These are phyloP conservation scores for Herpetomonas muscarum DNA, from an alignment of 208 protist genomes.

Conservation along the genomic window DNA sequence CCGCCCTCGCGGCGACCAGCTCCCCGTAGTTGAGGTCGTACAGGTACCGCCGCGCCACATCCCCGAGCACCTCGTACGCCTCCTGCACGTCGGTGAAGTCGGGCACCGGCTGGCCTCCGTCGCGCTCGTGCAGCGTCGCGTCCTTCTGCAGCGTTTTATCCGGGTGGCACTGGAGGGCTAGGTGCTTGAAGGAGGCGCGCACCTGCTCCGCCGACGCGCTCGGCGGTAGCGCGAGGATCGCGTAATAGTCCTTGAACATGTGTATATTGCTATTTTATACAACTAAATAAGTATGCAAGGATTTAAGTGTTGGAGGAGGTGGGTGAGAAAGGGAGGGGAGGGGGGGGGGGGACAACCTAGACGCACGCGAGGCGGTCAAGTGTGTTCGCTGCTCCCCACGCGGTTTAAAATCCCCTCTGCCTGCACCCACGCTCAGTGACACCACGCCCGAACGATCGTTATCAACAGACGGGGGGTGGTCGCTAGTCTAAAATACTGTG, in stretches of 20 bases:
- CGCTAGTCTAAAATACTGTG: too few relatives aligned
- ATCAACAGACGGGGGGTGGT: too few relatives aligned
- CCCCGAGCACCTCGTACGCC: slow-evolving; percentile 84
- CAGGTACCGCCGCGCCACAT: slow-evolving; percentile 81
- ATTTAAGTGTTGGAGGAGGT: too few relatives aligned
- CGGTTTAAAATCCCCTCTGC: too few relatives aligned
- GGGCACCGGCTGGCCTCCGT: background rate
- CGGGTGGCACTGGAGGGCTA: slow-evolving; percentile 75
- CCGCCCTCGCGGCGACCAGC: slow-evolving; percentile 15
- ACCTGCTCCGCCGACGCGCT: slow-evolving; percentile 63
- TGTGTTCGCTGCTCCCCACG: too few relatives aligned
- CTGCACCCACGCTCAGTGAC: too few relatives aligned
- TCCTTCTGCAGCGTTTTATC: too few relatives aligned
- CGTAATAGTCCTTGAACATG: slow-evolving; percentile 90
- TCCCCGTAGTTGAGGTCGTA: slow-evolving; percentile 81
- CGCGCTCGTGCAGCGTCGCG: background rate
- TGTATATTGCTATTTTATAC: background rate
- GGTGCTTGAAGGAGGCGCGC: slow-evolving; percentile 48
- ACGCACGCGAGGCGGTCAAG: too few relatives aligned
- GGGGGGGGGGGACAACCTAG: too few relatives aligned
- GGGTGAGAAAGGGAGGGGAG: too few relatives aligned
- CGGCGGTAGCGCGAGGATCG: slow-evolving; percentile 45
- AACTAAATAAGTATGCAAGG: slow-evolving; percentile 3
- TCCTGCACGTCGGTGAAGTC: slow-evolving; percentile 75
- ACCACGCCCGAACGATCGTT: too few relatives aligned